Percentiles rank a stretch among this genome's conserved stretches.
These are phyloP conservation scores for Xylaria polymorpha DNA, from an alignment of 2,329 filamentous ascomycete species.

Conservation along the genomic window DNA sequence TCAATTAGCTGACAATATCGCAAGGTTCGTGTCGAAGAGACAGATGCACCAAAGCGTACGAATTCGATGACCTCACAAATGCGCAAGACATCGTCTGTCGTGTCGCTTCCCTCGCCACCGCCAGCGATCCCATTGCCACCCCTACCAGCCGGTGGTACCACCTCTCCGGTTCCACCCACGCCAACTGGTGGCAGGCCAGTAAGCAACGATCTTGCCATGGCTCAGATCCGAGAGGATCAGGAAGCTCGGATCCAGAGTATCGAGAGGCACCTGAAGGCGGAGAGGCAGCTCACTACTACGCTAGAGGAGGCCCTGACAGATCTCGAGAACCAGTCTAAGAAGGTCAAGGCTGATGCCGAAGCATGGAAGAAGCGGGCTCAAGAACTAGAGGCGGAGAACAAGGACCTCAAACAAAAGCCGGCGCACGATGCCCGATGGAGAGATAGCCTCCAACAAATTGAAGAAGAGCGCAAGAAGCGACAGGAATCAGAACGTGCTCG, in stretches of 20 bases:
- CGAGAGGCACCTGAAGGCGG: slow-evolving; percentile 94
- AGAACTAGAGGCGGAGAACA: slow-evolving; percentile 78
- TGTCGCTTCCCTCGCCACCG: slow-evolving; percentile 89
- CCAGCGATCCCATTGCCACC: slow-evolving; percentile 96
- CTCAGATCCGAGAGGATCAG: slow-evolving; percentile 91
- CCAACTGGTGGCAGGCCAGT: slow-evolving; percentile 74
- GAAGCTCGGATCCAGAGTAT: slow-evolving; percentile 95
- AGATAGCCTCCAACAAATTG: slow-evolving; percentile 83
- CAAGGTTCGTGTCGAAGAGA: slow-evolving; percentile 49
- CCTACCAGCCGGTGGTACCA: slow-evolving; percentile 72
- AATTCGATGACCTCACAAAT: slow-evolving; percentile 74
- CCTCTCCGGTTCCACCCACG: slow-evolving; percentile 63
- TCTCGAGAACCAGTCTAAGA: slow-evolving; percentile 90
- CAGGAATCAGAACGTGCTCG: slow-evolving; percentile 89
- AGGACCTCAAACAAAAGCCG: slow-evolving; percentile 69
- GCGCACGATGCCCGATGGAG: slow-evolving; percentile 68
- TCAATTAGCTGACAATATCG: slow-evolving; percentile 20
- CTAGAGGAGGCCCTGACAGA: slow-evolving; percentile 96
- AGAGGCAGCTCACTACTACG: slow-evolving; percentile 95
- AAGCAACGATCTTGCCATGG: slow-evolving; percentile 81
- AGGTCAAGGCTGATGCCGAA: slow-evolving; percentile 90
- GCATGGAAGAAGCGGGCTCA: slow-evolving; percentile 88
- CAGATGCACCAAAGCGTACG: slow-evolving; percentile 63
- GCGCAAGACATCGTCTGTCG: slow-evolving; percentile 85
- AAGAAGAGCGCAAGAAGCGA: slow-evolving; percentile 95